Base-by-base conservation (phyloP, 169 alveolate species). In the Cryptosporidium muris region DNA sequence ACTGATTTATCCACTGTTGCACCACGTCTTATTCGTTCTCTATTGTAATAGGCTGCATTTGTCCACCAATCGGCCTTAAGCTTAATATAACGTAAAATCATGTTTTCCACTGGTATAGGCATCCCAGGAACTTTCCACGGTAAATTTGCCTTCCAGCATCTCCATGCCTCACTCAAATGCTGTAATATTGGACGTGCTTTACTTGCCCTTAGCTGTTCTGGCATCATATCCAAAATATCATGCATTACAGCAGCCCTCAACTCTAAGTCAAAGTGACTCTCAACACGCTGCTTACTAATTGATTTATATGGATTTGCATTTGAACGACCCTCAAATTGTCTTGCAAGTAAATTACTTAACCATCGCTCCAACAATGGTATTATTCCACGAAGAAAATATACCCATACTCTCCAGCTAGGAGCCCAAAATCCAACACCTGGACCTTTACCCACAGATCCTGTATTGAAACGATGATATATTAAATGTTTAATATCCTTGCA, bases 381-480 rank as follows among this genome's bases (percentile, higher is more conserved):
- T 9, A 98, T 96, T 91, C 99, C 98, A 95, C 98, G 89, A 93
- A 94, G 91, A 95, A 98, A 96, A 93, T 98, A 98, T 58, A 98
- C 93, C 99, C 99, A 98, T 43, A 98, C 99, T 65, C 99, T 95
- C 99, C 99, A 98, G 65, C 98, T 96, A 0, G 99, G 97, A 80
- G 93, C 98, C 99, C 99, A 98, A 89, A 98, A 97, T 3, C 99
- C 99, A 63, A 98, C 97, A 53, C 99, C 99, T 11, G 99, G 99
- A 2, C 99, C 99, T 91, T 98, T 98, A n/a, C 99, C 99, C 25
- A 98, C 99, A 3, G 99, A 98, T 0, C 99, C 99, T 4, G 99
- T 97, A 89, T 98, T 98, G 90, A 98, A 98, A 65, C 99, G 93
- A 94, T 98, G 97, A 93, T 98, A 98, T 36, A 98, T 95, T 88